A percentile compares a stretch with the other conserved stretches of the same genome.
phyloP scores from a whole-genome alignment of 176 grass and related monocot species.

The Lolium multiflorum region DNA sequence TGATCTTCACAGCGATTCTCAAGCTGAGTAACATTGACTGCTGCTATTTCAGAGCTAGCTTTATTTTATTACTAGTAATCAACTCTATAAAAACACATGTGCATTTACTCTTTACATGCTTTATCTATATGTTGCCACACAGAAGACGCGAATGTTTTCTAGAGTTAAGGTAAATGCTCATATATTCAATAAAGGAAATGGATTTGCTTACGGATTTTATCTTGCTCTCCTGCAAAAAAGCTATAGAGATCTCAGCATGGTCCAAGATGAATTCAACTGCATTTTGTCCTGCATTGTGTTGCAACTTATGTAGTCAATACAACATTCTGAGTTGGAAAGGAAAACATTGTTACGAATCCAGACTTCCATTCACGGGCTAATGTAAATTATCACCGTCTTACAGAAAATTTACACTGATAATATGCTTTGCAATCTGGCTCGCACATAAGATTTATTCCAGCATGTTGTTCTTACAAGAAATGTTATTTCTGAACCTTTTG shows the following conservation, averaged over 20 bases:
- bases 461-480: background rate
- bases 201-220: constrained; percentile 78
- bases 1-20: background rate
- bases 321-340: background rate
- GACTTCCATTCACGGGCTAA: constrained; percentile 13
- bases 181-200: background rate
- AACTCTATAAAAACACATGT: background rate
- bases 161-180: constrained; percentile 13
- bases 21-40: constrained; percentile 5
- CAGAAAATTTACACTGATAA: background rate
- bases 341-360: background rate
- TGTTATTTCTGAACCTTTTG: background rate
- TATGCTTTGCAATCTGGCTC: background rate
- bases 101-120: background rate
- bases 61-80: background rate
- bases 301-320: background rate
- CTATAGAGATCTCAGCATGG: constrained; percentile 93
- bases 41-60: background rate
- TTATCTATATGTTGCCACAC: background rate
- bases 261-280: constrained; percentile 90
- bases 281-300: constrained; percentile 72
- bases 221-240: constrained; percentile 90
- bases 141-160: constrained; percentile 1
- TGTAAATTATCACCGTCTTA: background rate
- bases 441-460: background rate